Base-by-base conservation (phyloP, 108 stramenopile genomes). In the Cyclotella sp. region DNA sequence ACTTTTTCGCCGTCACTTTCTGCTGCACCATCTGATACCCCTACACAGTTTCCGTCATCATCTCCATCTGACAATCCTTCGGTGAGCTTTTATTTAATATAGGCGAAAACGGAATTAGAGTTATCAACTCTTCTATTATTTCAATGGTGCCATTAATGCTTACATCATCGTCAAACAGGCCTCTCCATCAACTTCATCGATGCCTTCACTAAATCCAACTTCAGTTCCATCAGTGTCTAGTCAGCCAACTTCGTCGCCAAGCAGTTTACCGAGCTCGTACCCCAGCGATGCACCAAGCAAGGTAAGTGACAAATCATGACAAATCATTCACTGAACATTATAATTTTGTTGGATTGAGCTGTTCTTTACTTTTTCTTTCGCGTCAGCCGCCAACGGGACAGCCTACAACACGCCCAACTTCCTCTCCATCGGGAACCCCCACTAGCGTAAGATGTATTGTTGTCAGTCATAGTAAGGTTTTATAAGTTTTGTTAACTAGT, bases 1-100 rank as follows among this genome's bases (percentile, higher is more conserved):
- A 72, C 70, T 13, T 43, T 43, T n/a, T 63, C 70, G 18, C 70
- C 70, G 11, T 63, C 76, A 9, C 51, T 65, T 42, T 67, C 66
- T 34, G 28, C n/a, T 34, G 27, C 29, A 55, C 74, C 74, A 22
- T 57, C 74, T 1, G 34, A 30, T 57, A 9, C 19, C 28, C 74
- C 66, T 7, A 24, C 59, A 7, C 0, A 16, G 8, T 5, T 24
- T 28, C 71, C 71, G 26, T 72, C 71, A 11, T 27, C 34, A 15
- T 22, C 43, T 72, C 71, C 71, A 14, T 34, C 63, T 47, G 43
- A 26, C 6, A 13, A 10, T 22, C 63, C 63, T 12, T 24, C 63
- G 26, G 63, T 64, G 26, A 64, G 63, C 45, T 5, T 34, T 34
- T 34, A 34, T 34, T 34, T 34, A 2, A 34, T 34, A 5, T 6